phyloP scores from a whole-genome alignment of 2,329 filamentous ascomycete genomes.

The Stachybotrys chlorohalonatus region DNA sequence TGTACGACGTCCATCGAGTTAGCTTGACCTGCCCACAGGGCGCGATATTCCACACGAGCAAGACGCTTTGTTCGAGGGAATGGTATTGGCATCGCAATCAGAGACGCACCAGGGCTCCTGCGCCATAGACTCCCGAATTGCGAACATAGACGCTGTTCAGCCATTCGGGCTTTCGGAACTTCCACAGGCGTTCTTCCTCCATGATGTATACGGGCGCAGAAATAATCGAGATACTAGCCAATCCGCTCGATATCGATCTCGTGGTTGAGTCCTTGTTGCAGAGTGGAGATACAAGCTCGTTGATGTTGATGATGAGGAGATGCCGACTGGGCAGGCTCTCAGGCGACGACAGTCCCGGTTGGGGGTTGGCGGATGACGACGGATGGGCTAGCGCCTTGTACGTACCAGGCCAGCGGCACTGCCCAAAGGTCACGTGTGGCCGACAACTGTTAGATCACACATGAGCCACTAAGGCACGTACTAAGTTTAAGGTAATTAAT shows the following conservation, averaged over 20 bases:
- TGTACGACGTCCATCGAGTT: constrained; percentile 15
- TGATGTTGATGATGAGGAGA: not conserved
- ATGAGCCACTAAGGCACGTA: not conserved
- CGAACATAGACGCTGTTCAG: constrained; percentile 55
- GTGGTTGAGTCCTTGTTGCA: not conserved
- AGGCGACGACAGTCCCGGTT: not conserved
- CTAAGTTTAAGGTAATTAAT: not conserved
- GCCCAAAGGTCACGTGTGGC: not conserved
- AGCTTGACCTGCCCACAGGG: not conserved
- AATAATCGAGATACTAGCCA: not conserved
- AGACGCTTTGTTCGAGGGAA: not conserved
- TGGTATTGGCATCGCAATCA: not conserved
- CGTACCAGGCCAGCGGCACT: not conserved
- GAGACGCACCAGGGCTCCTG: constrained; percentile 50
- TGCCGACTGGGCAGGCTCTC: not conserved
- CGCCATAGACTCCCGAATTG: constrained; percentile 53
- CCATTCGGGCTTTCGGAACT: constrained; percentile 53
- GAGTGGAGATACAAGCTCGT: not conserved
- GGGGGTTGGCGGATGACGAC: not conserved
- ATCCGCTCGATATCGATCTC: not conserved
- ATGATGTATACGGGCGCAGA: constrained; percentile 21
- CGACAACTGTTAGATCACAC: not conserved
- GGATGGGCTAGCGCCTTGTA: not conserved
- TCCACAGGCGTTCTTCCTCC: constrained; percentile 59
- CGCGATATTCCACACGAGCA: not conserved